Evolutionary conservation across 305 asterid species (phyloP).

Genomic region (Solanum hybrid): DNA sequence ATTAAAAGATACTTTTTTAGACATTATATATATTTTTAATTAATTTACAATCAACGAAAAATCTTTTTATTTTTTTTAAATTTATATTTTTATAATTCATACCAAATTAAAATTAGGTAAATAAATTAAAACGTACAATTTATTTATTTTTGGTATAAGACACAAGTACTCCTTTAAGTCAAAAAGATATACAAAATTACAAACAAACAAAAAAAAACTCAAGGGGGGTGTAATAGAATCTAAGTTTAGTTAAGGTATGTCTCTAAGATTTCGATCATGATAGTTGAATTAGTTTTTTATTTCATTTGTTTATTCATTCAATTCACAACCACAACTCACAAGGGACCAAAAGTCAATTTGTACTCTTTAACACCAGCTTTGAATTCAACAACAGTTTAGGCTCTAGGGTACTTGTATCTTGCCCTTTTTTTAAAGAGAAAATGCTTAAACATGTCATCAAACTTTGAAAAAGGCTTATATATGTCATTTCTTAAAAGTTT

Average conservation of each 20-base stretch:
- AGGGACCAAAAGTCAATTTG: too few species aligned
- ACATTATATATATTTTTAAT: too few species aligned
- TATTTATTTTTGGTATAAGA: not conserved
- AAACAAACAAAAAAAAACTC: too few species aligned
- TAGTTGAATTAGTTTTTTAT: not conserved
- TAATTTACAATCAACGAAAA: too few species aligned
- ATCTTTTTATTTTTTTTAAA: too few species aligned
- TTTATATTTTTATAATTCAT: too few species aligned
- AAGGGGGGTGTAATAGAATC: too few species aligned
- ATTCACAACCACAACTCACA: not conserved
- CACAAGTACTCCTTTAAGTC: not conserved
- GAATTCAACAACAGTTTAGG: not conserved
- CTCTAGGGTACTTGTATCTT: not conserved
- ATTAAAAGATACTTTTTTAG: too few species aligned
- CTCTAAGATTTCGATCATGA: rapidly evolving
- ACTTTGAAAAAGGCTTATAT: not conserved
- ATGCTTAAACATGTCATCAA: rapidly evolving
- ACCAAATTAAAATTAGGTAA: too few species aligned
- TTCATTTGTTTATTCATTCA: not conserved
- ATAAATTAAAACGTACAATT: not conserved
- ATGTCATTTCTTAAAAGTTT: rapidly evolving
- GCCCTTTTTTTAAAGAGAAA: not conserved
- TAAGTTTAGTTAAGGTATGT: rapidly evolving
- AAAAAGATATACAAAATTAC: not conserved
- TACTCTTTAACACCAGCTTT: not conserved